Base-by-base conservation (phyloP, 1,284 basidiomycete genomes). In the Cerioporus squamosus region DNA sequence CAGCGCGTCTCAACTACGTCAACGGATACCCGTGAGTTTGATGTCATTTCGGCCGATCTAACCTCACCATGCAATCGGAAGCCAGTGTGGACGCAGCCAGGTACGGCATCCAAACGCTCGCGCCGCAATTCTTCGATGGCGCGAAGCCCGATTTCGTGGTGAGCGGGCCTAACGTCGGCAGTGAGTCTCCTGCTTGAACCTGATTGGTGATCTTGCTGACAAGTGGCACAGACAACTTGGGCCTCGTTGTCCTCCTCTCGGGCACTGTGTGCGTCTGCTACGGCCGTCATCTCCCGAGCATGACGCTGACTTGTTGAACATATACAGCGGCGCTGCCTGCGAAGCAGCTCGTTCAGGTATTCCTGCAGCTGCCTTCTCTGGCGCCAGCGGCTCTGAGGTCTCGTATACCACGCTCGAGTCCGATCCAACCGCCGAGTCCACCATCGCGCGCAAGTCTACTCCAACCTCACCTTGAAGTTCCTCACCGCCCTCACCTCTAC, bases 291-390 rank as follows among this genome's bases (percentile, higher is more conserved):
- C 40, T 36, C 47, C n/a, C n/a, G n/a, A 18, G 15, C 22, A 26
- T n/a, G 40, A 61, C 31, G 14, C 62, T 43, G 55, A 43, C 40
- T 12, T 12, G 2, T 5, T 43, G 18, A n/a, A n/a, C n/a, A n/a
- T 18, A 2, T 3, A 17, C 54, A 83, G 81, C 15, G 81, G 81
- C n/a, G 82, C 81, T 0, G 80, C 81, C 10, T 72, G 72, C 22
- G 81, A 79, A 63, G 80, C 80, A 1, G 76, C 76, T 0, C 68
- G 74, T 38, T 72, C 77, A 62, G 81, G 80, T 17, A 71, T 83
- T 31, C 81, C 82, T 3, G 77, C 81, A 5, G 72, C 79, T 44
- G 81, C 82, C 1, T 83, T 84, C 72, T 82, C 80, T 10, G 81
- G 79, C 14, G 64, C 64, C 12, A 73, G 73, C 22, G 75, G 71